Conservation (phyloP, 2,329 filamentous ascomycete species). For the Sphaerulina vaccinii region DNA sequence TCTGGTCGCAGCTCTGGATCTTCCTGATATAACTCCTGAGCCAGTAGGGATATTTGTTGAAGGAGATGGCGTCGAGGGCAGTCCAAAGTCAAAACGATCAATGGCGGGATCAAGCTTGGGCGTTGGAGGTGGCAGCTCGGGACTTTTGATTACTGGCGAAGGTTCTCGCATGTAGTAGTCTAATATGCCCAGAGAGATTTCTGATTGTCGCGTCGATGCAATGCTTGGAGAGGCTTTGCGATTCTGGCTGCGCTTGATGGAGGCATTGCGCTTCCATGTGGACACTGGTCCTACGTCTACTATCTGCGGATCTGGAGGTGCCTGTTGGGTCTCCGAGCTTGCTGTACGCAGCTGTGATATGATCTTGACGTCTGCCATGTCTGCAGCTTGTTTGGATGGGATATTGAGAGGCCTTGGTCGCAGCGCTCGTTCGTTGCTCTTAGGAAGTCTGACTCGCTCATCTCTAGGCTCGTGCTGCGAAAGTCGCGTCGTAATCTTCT, state of each 20-base stretch:
- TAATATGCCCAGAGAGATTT: conserved; percentile 35
- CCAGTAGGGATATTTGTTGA: neutral
- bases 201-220: conserved; percentile 28
- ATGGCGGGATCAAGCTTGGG: conserved; percentile 29
- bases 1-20: neutral
- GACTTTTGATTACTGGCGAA: conserved; percentile 26
- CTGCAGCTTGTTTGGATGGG: conserved; percentile 10
- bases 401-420: conserved; percentile 14
- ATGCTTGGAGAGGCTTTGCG: conserved; percentile 19
- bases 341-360: conserved; percentile 16
- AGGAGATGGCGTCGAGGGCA: conserved; percentile 22
- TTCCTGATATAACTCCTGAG: neutral
- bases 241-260: neutral
- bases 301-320: conserved; percentile 26
- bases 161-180: conserved; percentile 33
- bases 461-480: conserved; percentile 3
- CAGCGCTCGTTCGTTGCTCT: conserved; percentile 2
- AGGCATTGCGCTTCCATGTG: conserved; percentile 22
- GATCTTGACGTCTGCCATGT: neutral
- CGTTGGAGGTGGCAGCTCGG: conserved; percentile 21
- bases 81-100: conserved; percentile 33
- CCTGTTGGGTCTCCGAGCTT: conserved; percentile 13
- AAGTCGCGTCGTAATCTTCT: conserved; percentile 1
- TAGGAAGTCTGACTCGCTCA: neutral
- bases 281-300: conserved; percentile 26